Percentiles rank a stretch among this genome's conserved stretches.
These are phyloP conservation scores for Peniophora sp. DNA, from an alignment of 1,284 basidiomycete genomes.

Conservation along the genomic window DNA sequence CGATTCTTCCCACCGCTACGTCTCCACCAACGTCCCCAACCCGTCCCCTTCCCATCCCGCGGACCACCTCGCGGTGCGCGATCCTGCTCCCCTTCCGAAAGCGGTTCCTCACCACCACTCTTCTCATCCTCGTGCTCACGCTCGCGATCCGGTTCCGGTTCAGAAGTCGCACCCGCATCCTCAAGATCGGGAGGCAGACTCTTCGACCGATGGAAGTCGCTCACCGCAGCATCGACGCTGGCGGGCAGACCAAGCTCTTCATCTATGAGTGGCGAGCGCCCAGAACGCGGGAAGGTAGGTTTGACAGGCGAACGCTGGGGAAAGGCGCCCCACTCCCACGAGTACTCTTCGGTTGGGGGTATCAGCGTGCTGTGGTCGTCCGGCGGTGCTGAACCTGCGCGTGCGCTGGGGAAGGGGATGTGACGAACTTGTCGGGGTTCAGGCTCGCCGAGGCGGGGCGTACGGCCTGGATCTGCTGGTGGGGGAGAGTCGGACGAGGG, in stretches of 20 bases:
- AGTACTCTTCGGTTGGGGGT: constrained; percentile 50
- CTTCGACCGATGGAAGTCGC: constrained; percentile 12
- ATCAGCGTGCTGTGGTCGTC: constrained; percentile 8
- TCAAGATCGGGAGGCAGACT: constrained; percentile 13
- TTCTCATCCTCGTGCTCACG: constrained; percentile 11
- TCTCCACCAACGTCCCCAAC: constrained; percentile 76
- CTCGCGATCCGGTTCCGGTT: constrained; percentile 1
- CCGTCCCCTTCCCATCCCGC: constrained; percentile 46
- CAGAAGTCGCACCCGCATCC: constrained; percentile 9
- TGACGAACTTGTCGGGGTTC: neutral
- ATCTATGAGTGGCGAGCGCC: neutral
- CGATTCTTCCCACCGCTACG: constrained; percentile 35
- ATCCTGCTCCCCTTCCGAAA: constrained; percentile 21
- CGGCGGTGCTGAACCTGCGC: constrained; percentile 53
- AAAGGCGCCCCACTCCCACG: constrained; percentile 83
- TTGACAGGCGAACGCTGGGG: constrained; percentile 69
- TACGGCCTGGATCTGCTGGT: neutral
- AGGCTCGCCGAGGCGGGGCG: constrained; percentile 3
- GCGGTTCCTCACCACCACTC: constrained; percentile 24
- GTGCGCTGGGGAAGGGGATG: constrained; percentile 31
- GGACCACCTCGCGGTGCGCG: constrained; percentile 3
- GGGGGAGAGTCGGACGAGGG: neutral
- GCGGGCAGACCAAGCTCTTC: neutral
- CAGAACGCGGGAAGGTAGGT: constrained; percentile 28
- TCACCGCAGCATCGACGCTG: neutral